Evolutionary conservation across 768 basidiomycete species (phyloP).

Genomic region (Phallus indusiatus): DNA sequence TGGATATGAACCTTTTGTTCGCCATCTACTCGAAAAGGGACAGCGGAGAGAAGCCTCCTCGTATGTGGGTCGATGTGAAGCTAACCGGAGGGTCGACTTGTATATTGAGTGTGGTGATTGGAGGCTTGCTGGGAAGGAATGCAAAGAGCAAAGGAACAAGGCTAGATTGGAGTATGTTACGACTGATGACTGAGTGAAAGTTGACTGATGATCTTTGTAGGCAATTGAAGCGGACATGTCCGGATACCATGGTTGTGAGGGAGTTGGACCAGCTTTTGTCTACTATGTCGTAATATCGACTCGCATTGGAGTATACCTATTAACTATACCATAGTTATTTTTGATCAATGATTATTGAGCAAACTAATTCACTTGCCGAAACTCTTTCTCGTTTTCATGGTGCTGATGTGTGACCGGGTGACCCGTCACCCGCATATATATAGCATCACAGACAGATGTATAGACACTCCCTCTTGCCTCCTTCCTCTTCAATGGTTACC

Average conservation of each 20-base stretch:
- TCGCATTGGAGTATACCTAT: neutral
- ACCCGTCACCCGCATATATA: no score
- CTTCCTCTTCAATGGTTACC: no score
- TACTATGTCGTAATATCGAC: conserved; percentile 54
- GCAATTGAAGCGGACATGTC: conserved; percentile 60
- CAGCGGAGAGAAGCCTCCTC: conserved; percentile 63
- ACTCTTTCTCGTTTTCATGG: no score
- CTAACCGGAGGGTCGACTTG: conserved; percentile 70
- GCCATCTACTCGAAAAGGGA: conserved; percentile 64
- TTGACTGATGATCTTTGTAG: conserved; percentile 29
- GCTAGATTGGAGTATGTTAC: conserved; percentile 70
- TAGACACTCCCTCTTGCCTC: no score
- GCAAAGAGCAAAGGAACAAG: conserved; percentile 83
- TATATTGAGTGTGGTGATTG: conserved; percentile 90
- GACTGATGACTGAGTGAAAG: neutral
- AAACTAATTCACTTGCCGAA: no score
- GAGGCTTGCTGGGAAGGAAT: conserved; percentile 79
- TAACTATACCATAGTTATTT: neutral
- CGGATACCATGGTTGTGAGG: conserved; percentile 70
- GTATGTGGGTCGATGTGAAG: conserved; percentile 81
- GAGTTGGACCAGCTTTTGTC: conserved; percentile 61
- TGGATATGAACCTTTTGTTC: conserved; percentile 88
- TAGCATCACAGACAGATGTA: no score
- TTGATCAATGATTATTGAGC: no score
- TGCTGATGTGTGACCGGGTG: no score